Evolutionary conservation across 495 filamentous ascomycete species (phyloP).

Genomic region (Xylaria palmicola): DNA sequence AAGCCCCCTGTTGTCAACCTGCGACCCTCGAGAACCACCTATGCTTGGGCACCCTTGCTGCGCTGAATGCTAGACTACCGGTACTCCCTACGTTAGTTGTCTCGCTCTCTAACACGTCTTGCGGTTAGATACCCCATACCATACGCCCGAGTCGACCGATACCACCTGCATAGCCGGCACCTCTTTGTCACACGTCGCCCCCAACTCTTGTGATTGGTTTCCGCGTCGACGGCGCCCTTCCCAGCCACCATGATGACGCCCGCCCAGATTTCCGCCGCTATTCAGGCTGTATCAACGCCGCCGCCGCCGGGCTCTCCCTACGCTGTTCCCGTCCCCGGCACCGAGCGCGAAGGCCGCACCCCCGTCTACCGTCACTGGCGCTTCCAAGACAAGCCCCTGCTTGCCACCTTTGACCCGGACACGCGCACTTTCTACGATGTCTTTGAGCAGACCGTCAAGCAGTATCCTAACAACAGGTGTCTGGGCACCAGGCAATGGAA

Average conservation of each 20-base stretch:
- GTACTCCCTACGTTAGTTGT: neutral
- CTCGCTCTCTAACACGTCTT: neutral
- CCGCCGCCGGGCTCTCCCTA: constrained; percentile 62
- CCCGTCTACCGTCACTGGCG: constrained; percentile 82
- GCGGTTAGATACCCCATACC: neutral
- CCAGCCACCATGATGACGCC: constrained; percentile 4
- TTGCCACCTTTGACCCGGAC: constrained; percentile 72
- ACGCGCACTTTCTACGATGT: constrained; percentile 74
- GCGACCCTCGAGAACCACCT: neutral
- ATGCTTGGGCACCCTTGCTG: no score
- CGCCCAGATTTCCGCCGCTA: constrained; percentile 34
- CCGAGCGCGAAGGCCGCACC: constrained; percentile 68
- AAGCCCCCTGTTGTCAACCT: no score
- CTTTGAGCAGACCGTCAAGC: constrained; percentile 66
- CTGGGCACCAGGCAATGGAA: constrained; percentile 83
- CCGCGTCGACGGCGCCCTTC: neutral
- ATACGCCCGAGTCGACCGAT: neutral
- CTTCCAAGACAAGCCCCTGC: constrained; percentile 63
- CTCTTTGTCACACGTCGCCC: neutral
- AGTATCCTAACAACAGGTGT: constrained; percentile 61
- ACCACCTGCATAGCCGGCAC: neutral
- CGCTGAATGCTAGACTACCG: no score
- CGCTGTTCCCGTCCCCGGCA: constrained; percentile 69
- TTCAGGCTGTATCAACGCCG: constrained; percentile 46
- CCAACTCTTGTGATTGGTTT: neutral